Base-by-base conservation (phyloP, 2,329 filamentous ascomycete genomes). In the Corinectria fuckeliana region DNA sequence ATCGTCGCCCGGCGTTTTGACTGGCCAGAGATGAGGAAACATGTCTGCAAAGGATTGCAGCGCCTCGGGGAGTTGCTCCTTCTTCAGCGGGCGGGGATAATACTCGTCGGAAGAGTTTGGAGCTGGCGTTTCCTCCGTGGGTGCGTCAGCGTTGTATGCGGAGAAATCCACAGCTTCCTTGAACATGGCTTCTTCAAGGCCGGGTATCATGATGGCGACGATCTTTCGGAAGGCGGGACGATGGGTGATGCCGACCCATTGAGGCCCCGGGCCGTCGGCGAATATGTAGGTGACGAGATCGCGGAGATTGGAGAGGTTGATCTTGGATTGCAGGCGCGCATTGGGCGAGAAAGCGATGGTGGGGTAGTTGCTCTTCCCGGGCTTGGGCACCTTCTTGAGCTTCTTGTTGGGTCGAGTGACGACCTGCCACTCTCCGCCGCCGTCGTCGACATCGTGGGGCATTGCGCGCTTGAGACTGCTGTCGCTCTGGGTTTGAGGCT, bases 161-260 rank as follows among this genome's bases (percentile, higher is more conserved):
- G 76, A 72, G 48, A 82, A 82, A 63, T 87, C 77, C 34, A 83
- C 80, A 34, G 76, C 72, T 11, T 85, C 82, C 74, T 90, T 86
- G 77, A 98, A 96, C 91, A 98, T 95, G 62, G 88, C 90, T 70
- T 92, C 86, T 72, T 98, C 94, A 21, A 99, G 78, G 0, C 95
- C 95, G 10, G 95, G 95, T 10, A 97, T 88, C 91, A 97, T 94
- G 65, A 99, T 80, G 38, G 91, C 86, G 26, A 98, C 93, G 26
- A 96, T 90, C 77, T 95, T 96, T 63, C 86, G 80, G 68, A 91
- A 87, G 58, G 87, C 81, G 5, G 85, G 83, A 44, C 88, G 82
- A 69, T 90, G 83, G 59, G 80, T 80, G 48, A 90, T 82, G 42
- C 83, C 81, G 42, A 90, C 81, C 85, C 88, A 91, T 67, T 88